Conservation (phyloP, 441 rosid genomes). For the Lepidium campestre region DNA sequence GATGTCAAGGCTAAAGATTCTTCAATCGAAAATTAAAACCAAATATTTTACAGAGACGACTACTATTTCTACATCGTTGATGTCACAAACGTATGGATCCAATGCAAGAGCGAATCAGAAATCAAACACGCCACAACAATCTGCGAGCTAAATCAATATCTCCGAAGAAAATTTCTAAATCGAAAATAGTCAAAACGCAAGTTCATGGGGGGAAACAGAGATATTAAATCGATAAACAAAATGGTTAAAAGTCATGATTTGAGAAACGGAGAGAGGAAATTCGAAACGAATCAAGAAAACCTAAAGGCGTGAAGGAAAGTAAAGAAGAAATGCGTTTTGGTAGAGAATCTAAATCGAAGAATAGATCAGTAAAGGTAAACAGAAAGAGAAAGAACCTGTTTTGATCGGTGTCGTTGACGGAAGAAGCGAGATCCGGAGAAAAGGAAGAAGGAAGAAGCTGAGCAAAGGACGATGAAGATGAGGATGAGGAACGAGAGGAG, state of each 20-base stretch:
- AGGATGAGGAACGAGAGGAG: conserved; percentile 32
- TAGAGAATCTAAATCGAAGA: not conserved
- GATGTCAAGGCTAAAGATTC: conserved; percentile 5
- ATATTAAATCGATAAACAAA: conserved; percentile 2
- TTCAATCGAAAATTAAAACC: not conserved
- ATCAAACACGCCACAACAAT: not conserved
- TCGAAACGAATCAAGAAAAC: conserved; percentile 3
- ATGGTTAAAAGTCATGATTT: not conserved
- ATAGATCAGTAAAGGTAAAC: conserved; percentile 18
- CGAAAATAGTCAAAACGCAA: not conserved
- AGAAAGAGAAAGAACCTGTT: conserved; percentile 14
- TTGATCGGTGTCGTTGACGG: conserved; percentile 12
- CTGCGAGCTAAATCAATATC: not conserved
- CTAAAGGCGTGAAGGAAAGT: not conserved
- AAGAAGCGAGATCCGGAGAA: conserved; percentile 23
- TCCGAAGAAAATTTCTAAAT: not conserved
- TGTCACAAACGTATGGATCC: conserved; percentile 8
- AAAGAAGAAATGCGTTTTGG: conserved; percentile 12
- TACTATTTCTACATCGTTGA: not conserved
- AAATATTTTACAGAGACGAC: not conserved
- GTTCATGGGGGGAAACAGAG: not conserved
- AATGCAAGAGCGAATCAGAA: not conserved
- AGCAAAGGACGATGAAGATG: conserved; percentile 7
- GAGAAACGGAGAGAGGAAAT: not conserved
- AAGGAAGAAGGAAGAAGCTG: conserved; percentile 3